Evolutionary conservation across 2,329 filamentous ascomycete species (phyloP), one percentile per base, ranked within the genome.

Genomic region (Aspergillus pseudoviridinutans): DNA sequence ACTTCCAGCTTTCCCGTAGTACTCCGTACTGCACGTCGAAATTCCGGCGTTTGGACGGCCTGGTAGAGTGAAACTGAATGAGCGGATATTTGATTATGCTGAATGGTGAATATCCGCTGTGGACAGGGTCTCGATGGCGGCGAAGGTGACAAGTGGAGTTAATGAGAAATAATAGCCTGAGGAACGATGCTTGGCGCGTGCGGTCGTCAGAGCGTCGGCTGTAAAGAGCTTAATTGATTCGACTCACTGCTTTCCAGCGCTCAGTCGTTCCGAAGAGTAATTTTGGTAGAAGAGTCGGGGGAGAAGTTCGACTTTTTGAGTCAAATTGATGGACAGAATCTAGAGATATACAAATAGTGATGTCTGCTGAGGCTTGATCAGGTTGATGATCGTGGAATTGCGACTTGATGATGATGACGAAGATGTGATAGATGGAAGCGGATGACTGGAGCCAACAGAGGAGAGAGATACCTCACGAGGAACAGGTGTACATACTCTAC

Each of bases 401-500:
- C n/a, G 42, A 44, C 24, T 24, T 14, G 24, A 46, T 46, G 22
- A 22, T 24, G 20, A 22, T 25, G 35, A 38, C 32, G 29, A 49
- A 14, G 49, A 53, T 35, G 35, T 24, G 41, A 54, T 51, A 41
- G 28, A 47, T 50, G 50, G 38, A 49, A 51, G 52, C 17, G 7
- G 53, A 49, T 49, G 49, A 51, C 32, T 53, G 44, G 53, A 52
- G 41, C 56, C 51, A 54, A 44, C 51, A 53, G 46, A 50, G 41
- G 14, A 38, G 32, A 38, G 22, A 14, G 44, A 47, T 46, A 46
- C 42, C 22, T 46, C 42, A 46, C 12, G 22, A 24, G 24, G 53
- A 50, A 84, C 82, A 66, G 81, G 87, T 61, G 91, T 47, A 47
- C 44, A 47, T 25, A 14, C 12, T 20, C 2, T 24, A 47, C 20